Evolutionary conservation across 2,329 filamentous ascomycete species (phyloP).

Genomic region (Trichoderma lentiforme): DNA sequence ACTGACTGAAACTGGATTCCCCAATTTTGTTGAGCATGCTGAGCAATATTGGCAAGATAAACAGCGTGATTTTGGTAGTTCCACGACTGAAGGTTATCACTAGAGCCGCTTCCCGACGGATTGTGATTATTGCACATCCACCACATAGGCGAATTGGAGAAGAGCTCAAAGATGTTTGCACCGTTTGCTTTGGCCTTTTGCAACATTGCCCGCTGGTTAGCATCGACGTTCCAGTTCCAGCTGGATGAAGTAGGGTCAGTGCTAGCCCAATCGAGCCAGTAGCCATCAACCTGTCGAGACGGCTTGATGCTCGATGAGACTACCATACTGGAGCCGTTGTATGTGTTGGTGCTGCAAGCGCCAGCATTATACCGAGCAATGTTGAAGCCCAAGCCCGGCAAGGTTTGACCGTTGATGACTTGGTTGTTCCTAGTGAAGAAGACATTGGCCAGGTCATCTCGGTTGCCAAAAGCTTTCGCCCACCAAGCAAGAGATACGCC

Average conservation of each 20-base stretch:
- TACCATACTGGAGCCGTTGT: constrained; percentile 4
- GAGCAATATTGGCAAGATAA: constrained; percentile 6
- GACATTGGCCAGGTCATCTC: not conserved
- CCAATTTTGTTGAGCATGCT: constrained; percentile 1
- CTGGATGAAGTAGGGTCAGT: not conserved
- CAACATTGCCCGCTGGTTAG: not conserved
- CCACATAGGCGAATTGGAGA: not conserved
- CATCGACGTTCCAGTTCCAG: constrained; percentile 3
- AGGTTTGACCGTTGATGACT: not conserved
- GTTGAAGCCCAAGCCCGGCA: constrained; percentile 7
- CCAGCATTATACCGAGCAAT: constrained; percentile 6
- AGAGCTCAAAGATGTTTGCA: constrained; percentile 1
- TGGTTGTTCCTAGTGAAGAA: not conserved
- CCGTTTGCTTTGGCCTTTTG: not conserved
- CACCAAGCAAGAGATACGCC: constrained; percentile 12
- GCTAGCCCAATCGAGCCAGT: constrained; percentile 4
- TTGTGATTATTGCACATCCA: not conserved
- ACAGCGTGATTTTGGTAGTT: not conserved
- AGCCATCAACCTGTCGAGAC: constrained; percentile 2
- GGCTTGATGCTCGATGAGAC: constrained; percentile 1
- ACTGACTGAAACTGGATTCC: constrained; percentile 1
- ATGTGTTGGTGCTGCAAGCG: not conserved
- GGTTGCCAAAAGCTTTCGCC: constrained; percentile 7
- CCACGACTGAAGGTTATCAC: not conserved
- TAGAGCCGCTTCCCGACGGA: not conserved